Percentiles rank a stretch among this genome's conserved stretches.
phyloP scores from a whole-genome alignment of 805 yeast genomes.

The Wickerhamiella nectarea region DNA sequence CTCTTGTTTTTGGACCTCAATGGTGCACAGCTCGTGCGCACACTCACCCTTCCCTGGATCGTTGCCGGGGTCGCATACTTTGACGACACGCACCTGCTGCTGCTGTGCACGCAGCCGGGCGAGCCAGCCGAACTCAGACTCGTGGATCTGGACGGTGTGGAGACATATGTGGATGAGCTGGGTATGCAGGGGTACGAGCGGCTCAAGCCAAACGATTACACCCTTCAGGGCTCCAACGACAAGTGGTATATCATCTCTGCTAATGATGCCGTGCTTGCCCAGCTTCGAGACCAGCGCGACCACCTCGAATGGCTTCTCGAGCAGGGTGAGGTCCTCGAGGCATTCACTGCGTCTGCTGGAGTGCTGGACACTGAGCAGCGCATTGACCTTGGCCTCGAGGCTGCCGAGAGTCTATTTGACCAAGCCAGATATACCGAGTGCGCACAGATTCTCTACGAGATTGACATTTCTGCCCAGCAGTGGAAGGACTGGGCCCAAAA shows the following conservation, averaged over 20 bases:
- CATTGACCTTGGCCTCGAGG: constrained; percentile 40
- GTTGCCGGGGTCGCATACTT: constrained; percentile 71
- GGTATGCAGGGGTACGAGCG: constrained; percentile 42
- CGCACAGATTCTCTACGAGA: constrained; percentile 34
- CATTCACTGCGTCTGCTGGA: constrained; percentile 34
- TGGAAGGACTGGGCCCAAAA: constrained; percentile 57
- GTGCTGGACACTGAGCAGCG: background rate
- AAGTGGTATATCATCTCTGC: constrained; percentile 65
- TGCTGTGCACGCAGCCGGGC: constrained; percentile 33
- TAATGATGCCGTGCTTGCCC: constrained; percentile 63
- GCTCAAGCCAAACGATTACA: constrained; percentile 67
- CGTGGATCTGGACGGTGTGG: constrained; percentile 57
- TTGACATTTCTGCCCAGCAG: constrained; percentile 26
- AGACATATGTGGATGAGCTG: constrained; percentile 66
- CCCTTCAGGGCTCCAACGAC: constrained; percentile 14
- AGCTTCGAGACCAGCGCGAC: constrained; percentile 57
- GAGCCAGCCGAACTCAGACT: constrained; percentile 56
- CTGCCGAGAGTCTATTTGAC: constrained; percentile 28
- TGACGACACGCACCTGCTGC: constrained; percentile 53
- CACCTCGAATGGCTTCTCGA: constrained; percentile 59
- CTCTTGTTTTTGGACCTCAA: constrained; percentile 46
- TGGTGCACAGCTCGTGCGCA: constrained; percentile 8
- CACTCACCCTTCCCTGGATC: constrained; percentile 23
- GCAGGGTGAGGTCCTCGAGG: constrained; percentile 41
- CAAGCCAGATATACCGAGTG: constrained; percentile 44